phyloP scores from a whole-genome alignment of 805 yeast genomes.

The Yarrowia hollandica region DNA sequence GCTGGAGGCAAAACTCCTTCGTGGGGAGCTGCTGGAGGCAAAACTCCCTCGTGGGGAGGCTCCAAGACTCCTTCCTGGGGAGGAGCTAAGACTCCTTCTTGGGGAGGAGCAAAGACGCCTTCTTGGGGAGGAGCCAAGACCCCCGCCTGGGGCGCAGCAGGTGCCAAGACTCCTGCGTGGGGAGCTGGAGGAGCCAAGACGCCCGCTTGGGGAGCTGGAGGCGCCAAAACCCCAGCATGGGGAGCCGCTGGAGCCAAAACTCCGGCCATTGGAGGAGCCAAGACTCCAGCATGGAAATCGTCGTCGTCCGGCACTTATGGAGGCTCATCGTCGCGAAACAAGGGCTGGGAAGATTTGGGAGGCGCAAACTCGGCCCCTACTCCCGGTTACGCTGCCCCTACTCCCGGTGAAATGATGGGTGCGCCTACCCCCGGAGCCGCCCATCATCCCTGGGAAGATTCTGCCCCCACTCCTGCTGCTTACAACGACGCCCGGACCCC shows the following conservation, averaged over 20 bases:
- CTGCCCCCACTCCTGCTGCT: conserved; percentile 43
- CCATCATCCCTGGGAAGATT: conserved; percentile 32
- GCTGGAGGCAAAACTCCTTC: conserved; percentile 35
- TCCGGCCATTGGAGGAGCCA: conserved; percentile 52
- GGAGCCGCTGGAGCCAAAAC: conserved; percentile 45
- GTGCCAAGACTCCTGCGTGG: conserved; percentile 60
- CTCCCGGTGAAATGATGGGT: conserved; percentile 43
- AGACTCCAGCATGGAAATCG: conserved; percentile 43
- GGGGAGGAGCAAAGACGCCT: conserved; percentile 47
- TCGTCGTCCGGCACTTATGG: conserved; percentile 30
- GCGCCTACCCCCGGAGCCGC: conserved; percentile 47
- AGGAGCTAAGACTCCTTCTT: conserved; percentile 48
- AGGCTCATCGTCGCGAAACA: conserved; percentile 35
- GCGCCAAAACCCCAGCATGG: conserved; percentile 59
- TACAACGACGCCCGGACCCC: conserved; percentile 45
- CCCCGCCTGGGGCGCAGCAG: conserved; percentile 44
- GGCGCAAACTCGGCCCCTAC: conserved; percentile 41
- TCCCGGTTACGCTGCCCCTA: conserved; percentile 45
- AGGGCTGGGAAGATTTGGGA: conserved; percentile 36
- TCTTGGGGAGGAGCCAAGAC: conserved; percentile 50
- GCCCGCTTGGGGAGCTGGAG: conserved; percentile 40
- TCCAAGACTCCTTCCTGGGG: conserved; percentile 42
- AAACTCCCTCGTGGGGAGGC: conserved; percentile 17
- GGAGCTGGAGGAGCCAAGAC: conserved; percentile 43
- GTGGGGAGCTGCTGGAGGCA: conserved; percentile 36